phyloP scores from a whole-genome alignment of 768 basidiomycete genomes.

The Leccinellum rugosiceps region DNA sequence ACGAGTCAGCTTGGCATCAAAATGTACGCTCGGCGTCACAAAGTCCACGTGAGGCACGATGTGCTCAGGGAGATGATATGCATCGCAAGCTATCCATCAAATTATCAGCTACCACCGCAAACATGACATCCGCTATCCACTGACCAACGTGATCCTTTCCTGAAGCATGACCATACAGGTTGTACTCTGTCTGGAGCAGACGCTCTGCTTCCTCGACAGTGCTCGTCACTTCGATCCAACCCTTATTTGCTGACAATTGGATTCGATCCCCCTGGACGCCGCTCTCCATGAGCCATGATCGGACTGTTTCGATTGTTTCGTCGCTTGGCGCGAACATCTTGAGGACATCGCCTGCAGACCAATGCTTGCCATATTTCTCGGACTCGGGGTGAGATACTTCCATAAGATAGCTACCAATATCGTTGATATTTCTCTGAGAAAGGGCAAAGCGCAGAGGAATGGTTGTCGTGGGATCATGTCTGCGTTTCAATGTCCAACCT shows the following conservation, averaged over 20 bases:
- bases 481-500: conserved; percentile 38
- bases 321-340: conserved; percentile 28
- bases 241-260: conserved; percentile 18
- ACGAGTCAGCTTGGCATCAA: conserved; percentile 24
- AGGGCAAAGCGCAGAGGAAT: conserved; percentile 33
- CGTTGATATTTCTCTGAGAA: conserved; percentile 30
- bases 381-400: conserved; percentile 35
- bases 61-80: conserved; percentile 33
- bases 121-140: conserved; percentile 6
- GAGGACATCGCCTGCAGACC: conserved; percentile 25
- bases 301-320: conserved; percentile 26
- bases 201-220: conserved; percentile 33
- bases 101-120: not conserved
- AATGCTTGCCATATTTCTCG: conserved; percentile 32
- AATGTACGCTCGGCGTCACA: conserved; percentile 33
- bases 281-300: conserved; percentile 27
- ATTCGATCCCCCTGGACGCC: conserved; percentile 24
- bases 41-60: conserved; percentile 33
- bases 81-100: conserved; percentile 28
- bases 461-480: conserved; percentile 30
- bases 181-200: conserved; percentile 34
- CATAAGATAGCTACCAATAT: conserved; percentile 27
- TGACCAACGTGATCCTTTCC: conserved; percentile 28
- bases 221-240: conserved; percentile 27
- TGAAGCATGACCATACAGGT: conserved; percentile 28